A percentile compares a stretch with the other conserved stretches of the same genome.
Conservation (phyloP, 1,284 basidiomycete genomes). For the Malassezia japonica region DNA sequence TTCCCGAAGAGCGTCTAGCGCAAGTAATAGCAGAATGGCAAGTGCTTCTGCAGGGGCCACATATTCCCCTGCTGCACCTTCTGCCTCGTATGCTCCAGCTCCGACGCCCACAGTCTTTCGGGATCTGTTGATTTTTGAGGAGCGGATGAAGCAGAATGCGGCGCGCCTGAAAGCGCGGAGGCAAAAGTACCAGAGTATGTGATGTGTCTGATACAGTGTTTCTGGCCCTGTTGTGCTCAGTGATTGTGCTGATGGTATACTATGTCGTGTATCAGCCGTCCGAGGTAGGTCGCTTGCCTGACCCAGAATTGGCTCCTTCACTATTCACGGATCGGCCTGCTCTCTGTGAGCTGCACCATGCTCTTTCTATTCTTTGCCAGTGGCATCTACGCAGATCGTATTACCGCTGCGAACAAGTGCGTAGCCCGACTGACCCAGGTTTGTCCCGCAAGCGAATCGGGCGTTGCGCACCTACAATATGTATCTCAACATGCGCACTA, state of each 20-base stretch:
- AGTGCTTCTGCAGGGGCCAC: not conserved
- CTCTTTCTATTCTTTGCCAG: slow-evolving; percentile 90
- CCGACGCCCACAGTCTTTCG: slow-evolving; percentile 53
- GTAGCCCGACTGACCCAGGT: slow-evolving; percentile 49
- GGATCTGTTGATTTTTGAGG: slow-evolving; percentile 87
- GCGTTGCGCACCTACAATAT: slow-evolving; percentile 87
- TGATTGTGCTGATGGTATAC: slow-evolving; percentile 8
- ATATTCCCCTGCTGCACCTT: too few relatives aligned
- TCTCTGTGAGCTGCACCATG: slow-evolving; percentile 57
- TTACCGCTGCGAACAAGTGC: slow-evolving; percentile 86
- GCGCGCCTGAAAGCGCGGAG: slow-evolving; percentile 69
- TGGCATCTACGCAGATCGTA: slow-evolving; percentile 91
- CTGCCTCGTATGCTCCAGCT: too few relatives aligned
- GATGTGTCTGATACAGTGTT: slow-evolving; percentile 8
- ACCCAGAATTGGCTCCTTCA: slow-evolving; percentile 22
- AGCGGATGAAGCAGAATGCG: slow-evolving; percentile 86
- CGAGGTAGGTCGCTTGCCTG: slow-evolving; percentile 9
- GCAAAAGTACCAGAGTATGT: slow-evolving; percentile 74
- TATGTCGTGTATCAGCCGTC: not conserved
- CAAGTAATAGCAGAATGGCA: too few relatives aligned
- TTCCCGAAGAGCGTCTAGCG: too few relatives aligned
- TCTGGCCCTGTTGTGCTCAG: not conserved
- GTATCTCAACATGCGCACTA: slow-evolving; percentile 80
- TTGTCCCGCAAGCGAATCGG: slow-evolving; percentile 89
- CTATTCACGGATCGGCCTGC: slow-evolving; percentile 29